Evolutionary conservation across 2,329 filamentous ascomycete species (phyloP).

Genomic region (Graphiopsis chlorocephala): DNA sequence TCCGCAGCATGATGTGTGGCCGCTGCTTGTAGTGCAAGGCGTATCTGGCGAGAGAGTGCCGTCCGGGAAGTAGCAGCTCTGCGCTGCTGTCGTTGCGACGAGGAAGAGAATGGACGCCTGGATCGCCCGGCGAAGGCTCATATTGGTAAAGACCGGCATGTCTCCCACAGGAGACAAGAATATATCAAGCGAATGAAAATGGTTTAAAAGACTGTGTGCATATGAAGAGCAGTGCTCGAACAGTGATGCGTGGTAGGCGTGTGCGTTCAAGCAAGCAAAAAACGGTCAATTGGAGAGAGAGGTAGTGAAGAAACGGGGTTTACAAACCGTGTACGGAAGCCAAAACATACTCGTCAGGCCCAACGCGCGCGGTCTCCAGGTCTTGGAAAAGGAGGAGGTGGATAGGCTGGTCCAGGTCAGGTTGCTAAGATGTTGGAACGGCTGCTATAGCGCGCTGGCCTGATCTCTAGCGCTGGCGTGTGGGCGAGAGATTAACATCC

Average conservation of each 20-base stretch:
- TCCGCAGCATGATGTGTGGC: constrained; percentile 28
- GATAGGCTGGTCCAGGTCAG: neutral
- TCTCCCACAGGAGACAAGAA: neutral
- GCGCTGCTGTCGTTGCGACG: constrained; percentile 6
- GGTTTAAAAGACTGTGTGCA: neutral
- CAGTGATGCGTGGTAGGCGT: neutral
- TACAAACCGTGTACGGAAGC: neutral
- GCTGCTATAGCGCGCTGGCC: neutral
- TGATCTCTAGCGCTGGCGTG: neutral
- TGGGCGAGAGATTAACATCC: constrained; percentile 4
- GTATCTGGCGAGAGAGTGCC: constrained; percentile 12
- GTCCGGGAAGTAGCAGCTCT: constrained; percentile 17
- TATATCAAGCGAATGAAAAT: neutral
- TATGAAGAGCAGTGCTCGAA: constrained; percentile 1
- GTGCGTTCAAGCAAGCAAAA: neutral
- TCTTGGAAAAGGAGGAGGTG: constrained; percentile 10
- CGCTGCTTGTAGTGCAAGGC: constrained; percentile 1
- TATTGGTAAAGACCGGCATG: constrained; percentile 15
- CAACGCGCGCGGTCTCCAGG: neutral
- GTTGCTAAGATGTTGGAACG: neutral
- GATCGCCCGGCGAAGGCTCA: constrained; percentile 14
- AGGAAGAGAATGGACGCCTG: constrained; percentile 14
- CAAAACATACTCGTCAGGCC: neutral
- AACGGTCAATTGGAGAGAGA: neutral
- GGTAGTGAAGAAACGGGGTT: constrained; percentile 4